Conservation (phyloP, 768 basidiomycete species). For the Chalciporus chontae region DNA sequence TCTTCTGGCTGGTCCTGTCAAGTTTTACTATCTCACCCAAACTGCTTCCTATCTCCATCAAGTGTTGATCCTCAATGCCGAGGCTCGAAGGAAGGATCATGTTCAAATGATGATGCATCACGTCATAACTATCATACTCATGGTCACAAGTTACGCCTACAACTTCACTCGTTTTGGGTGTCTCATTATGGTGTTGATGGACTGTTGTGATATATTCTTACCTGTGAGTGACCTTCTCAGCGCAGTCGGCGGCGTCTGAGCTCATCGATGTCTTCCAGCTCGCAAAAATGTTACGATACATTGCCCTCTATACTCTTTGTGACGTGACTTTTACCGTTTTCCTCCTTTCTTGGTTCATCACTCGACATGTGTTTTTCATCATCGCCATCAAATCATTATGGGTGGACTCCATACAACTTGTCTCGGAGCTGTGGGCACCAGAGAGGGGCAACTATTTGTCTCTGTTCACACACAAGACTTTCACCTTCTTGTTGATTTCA, state of each 20-base stretch:
- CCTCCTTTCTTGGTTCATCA: slow-evolving; percentile 86
- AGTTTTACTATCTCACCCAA: slow-evolving; percentile 87
- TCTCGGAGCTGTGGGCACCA: slow-evolving; percentile 58
- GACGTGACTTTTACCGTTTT: slow-evolving; percentile 79
- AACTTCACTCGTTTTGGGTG: slow-evolving; percentile 90
- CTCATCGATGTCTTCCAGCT: slow-evolving; percentile 42
- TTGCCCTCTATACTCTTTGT: slow-evolving; percentile 59
- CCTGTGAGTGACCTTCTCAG: slow-evolving; percentile 55
- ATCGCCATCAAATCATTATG: slow-evolving; percentile 63
- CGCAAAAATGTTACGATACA: slow-evolving; percentile 93
- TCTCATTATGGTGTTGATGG: slow-evolving; percentile 89
- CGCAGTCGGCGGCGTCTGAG: not conserved
- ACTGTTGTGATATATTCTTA: slow-evolving; percentile 88
- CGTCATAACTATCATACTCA: slow-evolving; percentile 78
- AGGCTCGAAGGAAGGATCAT: slow-evolving; percentile 90
- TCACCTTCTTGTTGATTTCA: slow-evolving; percentile 50
- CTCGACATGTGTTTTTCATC: slow-evolving; percentile 81
- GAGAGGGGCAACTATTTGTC: slow-evolving; percentile 55
- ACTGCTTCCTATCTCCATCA: slow-evolving; percentile 90
- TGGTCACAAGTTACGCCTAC: slow-evolving; percentile 72
- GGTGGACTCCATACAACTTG: slow-evolving; percentile 44
- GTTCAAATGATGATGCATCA: slow-evolving; percentile 97
- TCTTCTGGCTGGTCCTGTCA: slow-evolving; percentile 74
- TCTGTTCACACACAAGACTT: slow-evolving; percentile 40
- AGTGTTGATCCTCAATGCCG: slow-evolving; percentile 87